phyloP scores from a whole-genome alignment of 2,329 filamentous ascomycete genomes.

The Botrytis paeoniae region DNA sequence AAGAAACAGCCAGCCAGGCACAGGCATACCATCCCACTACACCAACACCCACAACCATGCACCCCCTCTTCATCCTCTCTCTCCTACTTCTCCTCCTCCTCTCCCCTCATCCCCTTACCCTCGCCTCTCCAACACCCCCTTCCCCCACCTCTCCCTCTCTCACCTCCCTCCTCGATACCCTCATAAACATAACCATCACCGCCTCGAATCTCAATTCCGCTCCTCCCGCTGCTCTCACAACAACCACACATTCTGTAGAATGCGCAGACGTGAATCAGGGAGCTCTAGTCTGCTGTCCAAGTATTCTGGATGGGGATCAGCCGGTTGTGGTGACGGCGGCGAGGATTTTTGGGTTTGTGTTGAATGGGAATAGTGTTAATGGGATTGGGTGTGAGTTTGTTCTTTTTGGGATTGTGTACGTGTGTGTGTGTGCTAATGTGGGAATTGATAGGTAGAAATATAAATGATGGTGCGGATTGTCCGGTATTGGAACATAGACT shows the following conservation, averaged over 20 bases:
- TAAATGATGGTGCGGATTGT: neutral
- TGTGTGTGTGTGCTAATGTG: neutral
- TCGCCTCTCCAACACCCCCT: neutral
- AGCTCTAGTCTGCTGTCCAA: neutral
- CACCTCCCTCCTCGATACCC: neutral
- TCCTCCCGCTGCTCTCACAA: neutral
- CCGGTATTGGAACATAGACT: neutral
- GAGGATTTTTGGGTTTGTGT: neutral
- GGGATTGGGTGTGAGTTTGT: neutral
- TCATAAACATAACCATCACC: neutral
- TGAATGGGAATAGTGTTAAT: neutral
- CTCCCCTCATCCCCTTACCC: neutral
- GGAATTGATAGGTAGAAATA: neutral
- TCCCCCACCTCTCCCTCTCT: neutral
- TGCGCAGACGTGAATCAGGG: neutral
- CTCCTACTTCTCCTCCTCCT: neutral
- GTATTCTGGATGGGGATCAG: neutral
- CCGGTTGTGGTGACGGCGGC: neutral
- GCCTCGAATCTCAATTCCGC: neutral
- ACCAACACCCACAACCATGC: neutral
- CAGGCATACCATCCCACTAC: neutral
- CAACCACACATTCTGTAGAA: neutral
- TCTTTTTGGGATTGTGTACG: no score
- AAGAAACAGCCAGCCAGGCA: neutral
- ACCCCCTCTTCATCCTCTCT: neutral